Percentiles rank a stretch among this genome's conserved stretches.
phyloP scores from a whole-genome alignment of 768 basidiomycete genomes.

The Suillus variegatus region DNA sequence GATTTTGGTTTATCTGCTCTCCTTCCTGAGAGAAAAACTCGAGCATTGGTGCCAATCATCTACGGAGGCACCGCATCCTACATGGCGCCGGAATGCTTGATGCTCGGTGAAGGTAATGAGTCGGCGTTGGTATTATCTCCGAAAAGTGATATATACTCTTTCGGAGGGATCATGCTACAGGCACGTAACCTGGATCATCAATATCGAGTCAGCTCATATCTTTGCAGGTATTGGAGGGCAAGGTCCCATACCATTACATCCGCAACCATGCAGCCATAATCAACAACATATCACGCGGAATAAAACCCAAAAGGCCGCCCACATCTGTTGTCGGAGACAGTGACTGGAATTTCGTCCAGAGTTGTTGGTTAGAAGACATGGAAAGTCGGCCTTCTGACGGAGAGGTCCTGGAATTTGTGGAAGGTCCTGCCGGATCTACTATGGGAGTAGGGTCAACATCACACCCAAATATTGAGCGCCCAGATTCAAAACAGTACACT shows the following conservation, averaged over 20 bases:
- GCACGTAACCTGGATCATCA: background rate
- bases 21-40: slow-evolving; percentile 12
- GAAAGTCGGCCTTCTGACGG: slow-evolving; percentile 30
- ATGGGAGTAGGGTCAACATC: too few species aligned
- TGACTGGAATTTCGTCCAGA: slow-evolving; percentile 24
- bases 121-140: background rate
- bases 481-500: too few species aligned
- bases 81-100: slow-evolving; percentile 6
- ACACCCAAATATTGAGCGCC: too few species aligned
- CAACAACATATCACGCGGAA: background rate
- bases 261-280: accelerated
- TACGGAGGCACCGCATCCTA: slow-evolving; percentile 21
- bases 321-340: slow-evolving; percentile 12
- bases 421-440: too few species aligned
- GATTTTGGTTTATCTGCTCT: slow-evolving; percentile 10
- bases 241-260: slow-evolving; percentile 1
- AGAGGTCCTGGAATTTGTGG: too few species aligned
- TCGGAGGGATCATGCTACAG: slow-evolving; percentile 31
- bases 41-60: background rate
- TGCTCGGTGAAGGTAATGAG: background rate
- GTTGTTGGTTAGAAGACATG: slow-evolving; percentile 30
- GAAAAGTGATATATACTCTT: slow-evolving; percentile 12
- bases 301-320: slow-evolving; percentile 18
- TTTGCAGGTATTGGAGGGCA: background rate
- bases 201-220: background rate